A percentile compares a stretch with the other conserved stretches of the same genome.
These are phyloP conservation scores for Seiridium unicorne DNA, from an alignment of 2,329 filamentous ascomycete species.

Conservation along the genomic window DNA sequence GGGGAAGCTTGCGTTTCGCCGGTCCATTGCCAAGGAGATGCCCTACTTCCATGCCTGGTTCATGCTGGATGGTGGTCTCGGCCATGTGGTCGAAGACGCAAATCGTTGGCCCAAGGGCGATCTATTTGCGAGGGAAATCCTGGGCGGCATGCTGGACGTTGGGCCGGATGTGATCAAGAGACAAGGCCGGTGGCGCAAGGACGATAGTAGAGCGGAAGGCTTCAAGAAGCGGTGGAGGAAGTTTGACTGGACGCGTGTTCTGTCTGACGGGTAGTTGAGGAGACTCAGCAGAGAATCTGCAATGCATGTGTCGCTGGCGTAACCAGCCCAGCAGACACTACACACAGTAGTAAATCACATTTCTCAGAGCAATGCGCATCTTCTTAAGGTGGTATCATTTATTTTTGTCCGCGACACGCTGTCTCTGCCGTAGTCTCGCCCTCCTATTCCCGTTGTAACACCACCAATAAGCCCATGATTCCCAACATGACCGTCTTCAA, in stretches of 20 bases:
- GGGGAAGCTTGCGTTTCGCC: conserved; percentile 79
- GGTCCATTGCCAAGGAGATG: conserved; percentile 87
- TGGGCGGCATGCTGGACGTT: conserved; percentile 88
- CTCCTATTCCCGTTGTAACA: conserved; percentile 80
- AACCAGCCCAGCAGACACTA: too few species aligned
- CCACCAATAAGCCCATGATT: conserved; percentile 90
- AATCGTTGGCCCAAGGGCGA: conserved; percentile 86
- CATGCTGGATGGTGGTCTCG: conserved; percentile 83
- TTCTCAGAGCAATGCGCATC: too few species aligned
- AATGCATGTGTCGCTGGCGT: too few species aligned
- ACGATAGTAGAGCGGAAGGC: conserved; percentile 66
- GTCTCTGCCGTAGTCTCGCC: not conserved
- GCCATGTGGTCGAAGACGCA: conserved; percentile 87
- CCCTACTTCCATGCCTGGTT: conserved; percentile 99
- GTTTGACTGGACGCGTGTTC: conserved; percentile 79
- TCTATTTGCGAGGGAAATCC: conserved; percentile 85
- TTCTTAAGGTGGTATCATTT: too few species aligned
- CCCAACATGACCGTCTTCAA: conserved; percentile 93
- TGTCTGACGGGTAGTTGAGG: conserved; percentile 36
- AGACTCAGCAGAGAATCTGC: not conserved
- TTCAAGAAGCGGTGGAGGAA: conserved; percentile 87
- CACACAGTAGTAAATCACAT: too few species aligned
- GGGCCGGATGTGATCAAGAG: conserved; percentile 82
- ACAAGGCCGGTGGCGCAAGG: conserved; percentile 80
- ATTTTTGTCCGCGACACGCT: not conserved